A percentile compares a stretch with the other conserved stretches of the same genome.
Conservation (phyloP, 2,329 filamentous ascomycete species). For the Diplodia mutila region DNA sequence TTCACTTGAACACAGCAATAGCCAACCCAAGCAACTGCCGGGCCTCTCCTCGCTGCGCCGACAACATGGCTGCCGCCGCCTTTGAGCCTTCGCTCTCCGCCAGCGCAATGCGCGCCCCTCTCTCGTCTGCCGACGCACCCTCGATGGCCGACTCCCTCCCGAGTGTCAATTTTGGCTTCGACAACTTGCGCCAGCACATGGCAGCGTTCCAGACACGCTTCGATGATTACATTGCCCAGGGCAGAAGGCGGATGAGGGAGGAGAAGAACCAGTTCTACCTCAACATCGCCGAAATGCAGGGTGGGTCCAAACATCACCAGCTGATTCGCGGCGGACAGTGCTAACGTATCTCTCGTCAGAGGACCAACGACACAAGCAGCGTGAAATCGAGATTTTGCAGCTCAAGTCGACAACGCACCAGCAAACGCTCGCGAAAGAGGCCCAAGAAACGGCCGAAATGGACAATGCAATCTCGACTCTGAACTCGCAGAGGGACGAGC, state of each 20-base stretch:
- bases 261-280: conserved; percentile 93
- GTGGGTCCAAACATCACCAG: conserved; percentile 53
- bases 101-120: conserved; percentile 62
- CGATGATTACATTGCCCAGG: conserved; percentile 91
- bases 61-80: conserved; percentile 50
- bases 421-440: conserved; percentile 75
- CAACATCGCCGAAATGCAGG: conserved; percentile 86
- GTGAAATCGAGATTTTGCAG: conserved; percentile 81
- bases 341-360: conserved; percentile 56
- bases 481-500: conserved; percentile 59
- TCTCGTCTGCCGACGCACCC: conserved; percentile 59
- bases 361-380: conserved; percentile 87
- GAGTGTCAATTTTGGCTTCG: conserved; percentile 92
- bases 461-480: conserved; percentile 62
- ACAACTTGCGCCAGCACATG: conserved; percentile 95
- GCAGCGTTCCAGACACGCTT: conserved; percentile 87
- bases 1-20: not conserved
- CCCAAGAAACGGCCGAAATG: conserved; percentile 71
- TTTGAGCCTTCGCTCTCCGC: conserved; percentile 73
- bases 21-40: too few species aligned
- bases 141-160: conserved; percentile 80
- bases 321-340: not conserved
- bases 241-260: conserved; percentile 84
- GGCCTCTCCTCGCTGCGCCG: not conserved
- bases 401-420: conserved; percentile 72